phyloP scores from a whole-genome alignment of 768 basidiomycete genomes.

The Mrakia hoshinonis region DNA sequence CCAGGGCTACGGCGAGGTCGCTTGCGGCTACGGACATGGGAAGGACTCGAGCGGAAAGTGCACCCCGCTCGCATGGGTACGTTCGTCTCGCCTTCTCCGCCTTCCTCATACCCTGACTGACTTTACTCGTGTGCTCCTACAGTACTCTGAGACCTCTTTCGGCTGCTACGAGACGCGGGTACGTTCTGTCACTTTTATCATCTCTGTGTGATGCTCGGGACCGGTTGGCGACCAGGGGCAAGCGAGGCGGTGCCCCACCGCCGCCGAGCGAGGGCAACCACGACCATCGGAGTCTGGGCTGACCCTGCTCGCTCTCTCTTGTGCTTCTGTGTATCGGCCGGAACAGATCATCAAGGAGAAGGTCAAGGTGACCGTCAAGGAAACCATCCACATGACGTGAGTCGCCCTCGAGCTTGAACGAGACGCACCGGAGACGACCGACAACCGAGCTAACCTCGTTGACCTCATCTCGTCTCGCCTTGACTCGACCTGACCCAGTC shows the following conservation, averaged over 20 bases:
- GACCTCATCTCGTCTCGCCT: background rate
- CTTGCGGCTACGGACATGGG: too few species aligned
- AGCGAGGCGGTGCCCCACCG: too few species aligned
- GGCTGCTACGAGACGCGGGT: conserved; percentile 12
- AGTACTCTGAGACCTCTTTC: background rate
- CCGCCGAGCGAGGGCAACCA: too few species aligned
- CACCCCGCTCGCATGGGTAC: too few species aligned
- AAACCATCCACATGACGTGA: background rate
- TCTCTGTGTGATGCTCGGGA: background rate
- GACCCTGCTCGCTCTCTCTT: background rate
- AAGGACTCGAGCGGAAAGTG: too few species aligned
- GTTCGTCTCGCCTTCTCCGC: too few species aligned
- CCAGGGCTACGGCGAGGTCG: too few species aligned
- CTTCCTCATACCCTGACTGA: too few species aligned
- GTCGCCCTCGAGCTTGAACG: background rate
- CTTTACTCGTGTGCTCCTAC: too few species aligned
- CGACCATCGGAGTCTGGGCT: too few species aligned
- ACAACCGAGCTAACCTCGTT: background rate
- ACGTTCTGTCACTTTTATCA: background rate
- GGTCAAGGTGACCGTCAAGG: conserved; percentile 4
- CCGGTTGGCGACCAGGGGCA: background rate
- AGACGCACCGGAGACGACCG: background rate
- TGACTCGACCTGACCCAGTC: background rate
- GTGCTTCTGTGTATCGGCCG: background rate
- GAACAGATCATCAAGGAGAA: conserved; percentile 11